Percentiles rank a stretch among this genome's conserved stretches.
Conservation (phyloP, 2,329 filamentous ascomycete species). For the Fusarium robinianum region DNA sequence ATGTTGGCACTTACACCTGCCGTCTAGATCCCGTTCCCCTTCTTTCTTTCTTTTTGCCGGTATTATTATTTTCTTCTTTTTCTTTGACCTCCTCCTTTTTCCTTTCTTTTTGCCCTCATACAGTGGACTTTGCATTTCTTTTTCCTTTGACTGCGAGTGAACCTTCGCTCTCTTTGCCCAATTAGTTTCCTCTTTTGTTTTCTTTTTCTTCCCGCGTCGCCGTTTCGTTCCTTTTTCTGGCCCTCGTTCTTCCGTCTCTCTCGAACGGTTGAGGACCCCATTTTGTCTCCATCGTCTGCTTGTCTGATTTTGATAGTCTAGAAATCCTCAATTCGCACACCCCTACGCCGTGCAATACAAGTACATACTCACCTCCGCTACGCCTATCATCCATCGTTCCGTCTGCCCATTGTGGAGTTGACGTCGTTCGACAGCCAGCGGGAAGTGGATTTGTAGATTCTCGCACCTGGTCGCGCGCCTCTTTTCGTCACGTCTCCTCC, state of each 20-base stretch:
- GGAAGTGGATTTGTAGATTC: slow-evolving; percentile 5
- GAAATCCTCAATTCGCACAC: background rate
- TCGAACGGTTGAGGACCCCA: slow-evolving; percentile 17
- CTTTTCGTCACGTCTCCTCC: slow-evolving; percentile 13
- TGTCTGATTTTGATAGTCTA: too few relatives aligned
- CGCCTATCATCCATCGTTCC: slow-evolving; percentile 13
- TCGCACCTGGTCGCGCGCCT: slow-evolving; percentile 9
- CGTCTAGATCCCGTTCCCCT: slow-evolving; percentile 2
- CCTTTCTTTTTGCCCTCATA: background rate
- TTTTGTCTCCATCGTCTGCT: slow-evolving; percentile 11
- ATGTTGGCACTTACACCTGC: slow-evolving; percentile 10
- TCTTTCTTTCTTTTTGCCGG: slow-evolving; percentile 7
- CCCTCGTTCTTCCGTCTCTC: slow-evolving; percentile 9
- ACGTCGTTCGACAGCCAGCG: slow-evolving; percentile 12
- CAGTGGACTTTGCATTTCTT: background rate
- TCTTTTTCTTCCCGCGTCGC: slow-evolving; percentile 7
- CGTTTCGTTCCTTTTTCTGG: too few relatives aligned
- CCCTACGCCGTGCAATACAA: too few relatives aligned
- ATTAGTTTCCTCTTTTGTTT: background rate
- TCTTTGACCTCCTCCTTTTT: background rate
- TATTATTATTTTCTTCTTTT: background rate
- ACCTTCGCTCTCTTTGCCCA: slow-evolving; percentile 1
- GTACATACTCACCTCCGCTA: slow-evolving; percentile 5
- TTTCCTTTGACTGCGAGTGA: too few relatives aligned
- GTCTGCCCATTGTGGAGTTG: slow-evolving; percentile 22